Evolutionary conservation across 257 asterid species (phyloP), one percentile per base, ranked within the genome.

Genomic region (Solanum medicagineum): DNA sequence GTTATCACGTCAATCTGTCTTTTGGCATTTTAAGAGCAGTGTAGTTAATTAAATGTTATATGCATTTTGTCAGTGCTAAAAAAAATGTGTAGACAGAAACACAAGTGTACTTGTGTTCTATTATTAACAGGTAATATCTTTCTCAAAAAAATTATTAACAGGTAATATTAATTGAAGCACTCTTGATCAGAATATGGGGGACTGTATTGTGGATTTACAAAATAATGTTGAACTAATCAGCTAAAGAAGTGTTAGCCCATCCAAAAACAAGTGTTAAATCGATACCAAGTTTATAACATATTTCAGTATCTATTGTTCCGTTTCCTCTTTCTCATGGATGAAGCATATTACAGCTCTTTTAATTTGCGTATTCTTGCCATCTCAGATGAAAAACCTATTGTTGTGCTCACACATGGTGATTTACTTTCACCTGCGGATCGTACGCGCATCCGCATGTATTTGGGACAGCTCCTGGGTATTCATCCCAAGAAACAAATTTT

Each of bases 331-430:
- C 56, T 53, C 16, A 3, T 47, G 36, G 44, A 73, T 65, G 42
- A 44, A 20, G 66, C 57, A 24, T 53, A 53, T 26, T 54, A 16
- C 3, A 4, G 5, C 47, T 85, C 85, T 83, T 85, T 7, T 81
- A 8, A 65, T 68, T 68, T 84, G 77, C 24, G 12, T 8, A 49
- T 56, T 84, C 53, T 73, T 7, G 36, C 54, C 77, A 49, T 81
- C 84, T 86, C 93, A 95, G 99, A 96, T 86, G 96, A 93, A 90
- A 96, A 91, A 90, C 99, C 99, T 57, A 95, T 85, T n/a, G 86
- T 96, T 73, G 98, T 91, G 75, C 89, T 96, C 81, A 93, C 98
- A 2, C 99, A 96, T 81, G 99, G 99, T 84, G 99, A 96, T 90
- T 85, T 96, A 84, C 92, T 96, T 17, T 70, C 93, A 14, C 90